Conservation (phyloP, 352 stramenopile genomes). For the Phytophthora vignae region DNA sequence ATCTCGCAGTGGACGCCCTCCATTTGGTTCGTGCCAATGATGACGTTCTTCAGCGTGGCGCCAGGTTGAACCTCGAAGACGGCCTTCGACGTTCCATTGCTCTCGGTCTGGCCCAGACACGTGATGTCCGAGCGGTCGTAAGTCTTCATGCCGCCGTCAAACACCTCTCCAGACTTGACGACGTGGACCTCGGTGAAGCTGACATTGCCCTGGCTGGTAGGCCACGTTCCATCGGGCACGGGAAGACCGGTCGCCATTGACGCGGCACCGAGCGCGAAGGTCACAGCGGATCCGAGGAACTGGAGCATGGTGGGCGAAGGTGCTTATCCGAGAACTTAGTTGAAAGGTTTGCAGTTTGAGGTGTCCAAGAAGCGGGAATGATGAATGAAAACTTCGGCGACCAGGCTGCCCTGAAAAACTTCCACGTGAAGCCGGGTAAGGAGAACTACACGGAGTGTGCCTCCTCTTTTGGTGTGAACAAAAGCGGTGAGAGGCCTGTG, state of each 20-base stretch:
- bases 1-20: conserved; percentile 46
- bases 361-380: background rate
- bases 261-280: conserved; percentile 1
- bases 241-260: conserved; percentile 10
- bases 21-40: conserved; percentile 53
- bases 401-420: conserved; percentile 41
- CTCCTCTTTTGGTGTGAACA: conserved; percentile 32
- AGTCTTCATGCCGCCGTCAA: conserved; percentile 51
- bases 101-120: conserved; percentile 43
- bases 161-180: conserved; percentile 43
- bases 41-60: conserved; percentile 56
- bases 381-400: conserved; percentile 53
- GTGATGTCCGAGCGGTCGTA: conserved; percentile 36
- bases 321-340: background rate
- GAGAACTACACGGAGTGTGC: conserved; percentile 37
- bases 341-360: background rate
- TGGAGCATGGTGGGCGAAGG: conserved; percentile 6
- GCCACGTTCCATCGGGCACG: conserved; percentile 31
- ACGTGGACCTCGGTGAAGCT: conserved; percentile 33
- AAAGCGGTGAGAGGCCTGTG: conserved; percentile 19
- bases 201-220: conserved; percentile 27
- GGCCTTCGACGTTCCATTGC: conserved; percentile 23
- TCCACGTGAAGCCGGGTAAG: conserved; percentile 36
- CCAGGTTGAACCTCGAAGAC: conserved; percentile 47
- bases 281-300: background rate